A percentile compares a stretch with the other conserved stretches of the same genome.
Conservation (phyloP, 176 grass and related monocot species). For the Poa pratensis region DNA sequence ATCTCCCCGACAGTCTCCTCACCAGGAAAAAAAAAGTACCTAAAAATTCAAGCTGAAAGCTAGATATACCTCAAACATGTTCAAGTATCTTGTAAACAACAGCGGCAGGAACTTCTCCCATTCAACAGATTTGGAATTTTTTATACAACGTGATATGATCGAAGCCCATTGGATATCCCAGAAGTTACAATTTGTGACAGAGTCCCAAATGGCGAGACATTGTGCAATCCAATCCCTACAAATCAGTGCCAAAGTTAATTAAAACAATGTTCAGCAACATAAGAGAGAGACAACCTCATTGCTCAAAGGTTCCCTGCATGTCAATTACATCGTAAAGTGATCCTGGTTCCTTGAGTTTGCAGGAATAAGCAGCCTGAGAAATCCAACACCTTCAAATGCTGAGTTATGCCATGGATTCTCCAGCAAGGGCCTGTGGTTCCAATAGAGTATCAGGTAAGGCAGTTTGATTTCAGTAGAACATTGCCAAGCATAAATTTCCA, state of each 20-base stretch:
- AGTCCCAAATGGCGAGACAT: conserved; percentile 81
- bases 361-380: conserved; percentile 89
- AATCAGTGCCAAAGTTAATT: conserved; percentile 43
- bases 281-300: conserved; percentile 30
- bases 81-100: conserved; percentile 79
- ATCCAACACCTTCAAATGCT: conserved; percentile 95
- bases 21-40: neutral
- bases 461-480: conserved; percentile 32
- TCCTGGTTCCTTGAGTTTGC: conserved; percentile 75
- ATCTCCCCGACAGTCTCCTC: neutral
- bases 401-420: conserved; percentile 98
- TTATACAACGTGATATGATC: conserved; percentile 88
- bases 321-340: conserved; percentile 78
- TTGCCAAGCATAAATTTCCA: conserved; percentile 34
- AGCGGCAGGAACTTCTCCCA: conserved; percentile 83
- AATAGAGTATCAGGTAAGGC: conserved; percentile 38
- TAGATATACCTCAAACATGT: conserved; percentile 92
- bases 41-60: conserved; percentile 36
- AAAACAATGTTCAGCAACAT: conserved; percentile 29
- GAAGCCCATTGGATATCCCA: conserved; percentile 94
- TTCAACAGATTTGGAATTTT: conserved; percentile 69
- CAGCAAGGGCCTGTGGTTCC: conserved; percentile 67
- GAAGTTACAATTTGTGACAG: conserved; percentile 89
- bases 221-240: conserved; percentile 79
- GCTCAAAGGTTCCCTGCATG: conserved; percentile 19